Evolutionary conservation across 2,329 filamentous ascomycete genomes (phyloP).

Genomic region (Xylariaceae sp.): DNA sequence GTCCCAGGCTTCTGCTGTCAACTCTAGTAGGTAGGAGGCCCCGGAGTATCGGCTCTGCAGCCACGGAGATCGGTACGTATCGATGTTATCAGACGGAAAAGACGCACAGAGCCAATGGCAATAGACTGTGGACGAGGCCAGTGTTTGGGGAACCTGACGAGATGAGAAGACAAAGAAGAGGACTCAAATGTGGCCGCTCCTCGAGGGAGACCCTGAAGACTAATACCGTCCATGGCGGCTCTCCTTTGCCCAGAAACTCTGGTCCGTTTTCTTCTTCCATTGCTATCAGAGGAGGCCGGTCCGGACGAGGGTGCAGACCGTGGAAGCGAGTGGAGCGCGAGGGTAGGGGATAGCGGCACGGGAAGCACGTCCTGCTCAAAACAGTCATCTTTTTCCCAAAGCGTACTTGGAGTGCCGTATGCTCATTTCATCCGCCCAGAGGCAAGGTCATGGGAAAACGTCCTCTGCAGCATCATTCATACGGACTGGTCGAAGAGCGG

Average conservation of each 20-base stretch:
- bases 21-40: too few relatives aligned
- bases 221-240: constrained; percentile 14
- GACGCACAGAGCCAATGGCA: too few relatives aligned
- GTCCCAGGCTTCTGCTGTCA: not conserved
- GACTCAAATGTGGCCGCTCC: constrained; percentile 3
- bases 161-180: constrained; percentile 6
- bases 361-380: constrained; percentile 22
- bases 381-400: constrained; percentile 11
- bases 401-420: constrained; percentile 10
- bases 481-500: too few relatives aligned
- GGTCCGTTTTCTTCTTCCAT: not conserved
- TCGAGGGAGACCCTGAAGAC: constrained; percentile 11
- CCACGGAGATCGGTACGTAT: too few relatives aligned
- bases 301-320: constrained; percentile 2
- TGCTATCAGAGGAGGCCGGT: too few relatives aligned
- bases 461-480: constrained; percentile 34
- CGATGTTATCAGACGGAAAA: too few relatives aligned
- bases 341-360: constrained; percentile 20
- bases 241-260: constrained; percentile 5
- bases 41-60: too few relatives aligned
- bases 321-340: constrained; percentile 17
- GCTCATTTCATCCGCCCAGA: constrained; percentile 8
- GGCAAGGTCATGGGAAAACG: constrained; percentile 4
- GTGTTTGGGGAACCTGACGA: not conserved
- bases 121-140: too few relatives aligned